Conservation (phyloP, 2,329 filamentous ascomycete species). For the Alternaria rosae region DNA sequence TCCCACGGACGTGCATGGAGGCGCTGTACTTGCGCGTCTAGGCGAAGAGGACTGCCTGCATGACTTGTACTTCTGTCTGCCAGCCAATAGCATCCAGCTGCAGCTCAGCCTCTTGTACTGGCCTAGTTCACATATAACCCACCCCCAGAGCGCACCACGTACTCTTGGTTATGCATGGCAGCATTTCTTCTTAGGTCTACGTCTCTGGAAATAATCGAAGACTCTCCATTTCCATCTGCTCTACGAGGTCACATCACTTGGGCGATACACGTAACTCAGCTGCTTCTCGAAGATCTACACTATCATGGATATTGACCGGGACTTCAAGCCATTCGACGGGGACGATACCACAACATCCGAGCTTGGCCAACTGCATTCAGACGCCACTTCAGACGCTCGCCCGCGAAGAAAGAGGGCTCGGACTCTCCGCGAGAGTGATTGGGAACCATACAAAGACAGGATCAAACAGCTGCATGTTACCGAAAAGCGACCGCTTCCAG, state of each 20-base stretch:
- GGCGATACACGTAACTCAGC: neutral
- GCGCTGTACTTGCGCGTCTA: neutral
- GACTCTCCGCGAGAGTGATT: neutral
- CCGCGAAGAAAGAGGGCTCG: neutral
- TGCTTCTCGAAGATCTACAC: neutral
- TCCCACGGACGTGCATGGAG: neutral
- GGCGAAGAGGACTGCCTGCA: neutral
- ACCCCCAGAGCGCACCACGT: neutral
- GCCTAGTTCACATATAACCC: neutral
- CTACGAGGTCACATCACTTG: too few species aligned
- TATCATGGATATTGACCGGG: neutral
- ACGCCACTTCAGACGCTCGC: neutral
- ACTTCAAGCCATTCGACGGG: neutral
- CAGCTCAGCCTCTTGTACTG: neutral
- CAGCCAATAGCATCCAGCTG: neutral
- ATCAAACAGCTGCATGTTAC: neutral
- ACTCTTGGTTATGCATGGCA: neutral
- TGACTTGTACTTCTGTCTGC: neutral
- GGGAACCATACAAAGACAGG: neutral
- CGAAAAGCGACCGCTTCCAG: neutral
- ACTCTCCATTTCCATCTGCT: too few species aligned
- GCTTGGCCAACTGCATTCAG: neutral
- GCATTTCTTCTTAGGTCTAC: too few species aligned
- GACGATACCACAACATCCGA: neutral
- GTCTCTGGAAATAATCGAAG: too few species aligned